Conservation (phyloP, 371 early-diverging fungal species). For the Rhizomucor miehei region DNA sequence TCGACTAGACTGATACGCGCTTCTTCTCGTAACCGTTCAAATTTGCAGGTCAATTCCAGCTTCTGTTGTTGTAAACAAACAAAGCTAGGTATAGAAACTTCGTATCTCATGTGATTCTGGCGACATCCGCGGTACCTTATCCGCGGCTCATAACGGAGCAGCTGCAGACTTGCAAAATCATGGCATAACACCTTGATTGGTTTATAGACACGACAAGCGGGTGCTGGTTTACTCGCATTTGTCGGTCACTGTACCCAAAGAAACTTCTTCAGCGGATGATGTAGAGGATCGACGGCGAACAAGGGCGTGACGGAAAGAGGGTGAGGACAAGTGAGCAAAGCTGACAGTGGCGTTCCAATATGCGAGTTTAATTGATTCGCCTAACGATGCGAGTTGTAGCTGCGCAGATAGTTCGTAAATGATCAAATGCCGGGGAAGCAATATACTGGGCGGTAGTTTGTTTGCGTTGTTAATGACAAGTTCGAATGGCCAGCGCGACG, state of each 20-base stretch:
- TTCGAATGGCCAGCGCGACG: conserved; percentile 23
- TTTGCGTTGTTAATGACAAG: conserved; percentile 17
- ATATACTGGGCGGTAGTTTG: conserved; percentile 20
- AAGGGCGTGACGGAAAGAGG: not conserved
- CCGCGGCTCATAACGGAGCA: conserved; percentile 15
- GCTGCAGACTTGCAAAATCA: conserved; percentile 21
- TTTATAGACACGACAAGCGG: conserved; percentile 5
- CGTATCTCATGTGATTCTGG: conserved; percentile 17
- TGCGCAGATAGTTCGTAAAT: conserved; percentile 21
- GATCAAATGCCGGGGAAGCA: conserved; percentile 28
- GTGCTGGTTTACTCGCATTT: conserved; percentile 1
- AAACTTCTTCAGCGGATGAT: not conserved
- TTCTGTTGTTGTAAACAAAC: conserved; percentile 22
- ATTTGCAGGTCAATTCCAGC: conserved; percentile 14
- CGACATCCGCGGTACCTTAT: conserved; percentile 28
- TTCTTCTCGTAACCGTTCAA: conserved; percentile 16
- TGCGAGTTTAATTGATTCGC: conserved; percentile 22
- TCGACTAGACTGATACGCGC: conserved; percentile 12
- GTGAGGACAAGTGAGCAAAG: not conserved
- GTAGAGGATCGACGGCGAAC: no score
- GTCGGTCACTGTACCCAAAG: not conserved
- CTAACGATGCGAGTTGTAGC: conserved; percentile 21
- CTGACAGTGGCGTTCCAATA: conserved; percentile 19
- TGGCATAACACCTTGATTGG: conserved; percentile 23
- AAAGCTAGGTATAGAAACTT: conserved; percentile 23